These are phyloP conservation scores for Ilex aquifolium DNA, from an alignment of 257 asterid genomes.

Conservation along the genomic window DNA sequence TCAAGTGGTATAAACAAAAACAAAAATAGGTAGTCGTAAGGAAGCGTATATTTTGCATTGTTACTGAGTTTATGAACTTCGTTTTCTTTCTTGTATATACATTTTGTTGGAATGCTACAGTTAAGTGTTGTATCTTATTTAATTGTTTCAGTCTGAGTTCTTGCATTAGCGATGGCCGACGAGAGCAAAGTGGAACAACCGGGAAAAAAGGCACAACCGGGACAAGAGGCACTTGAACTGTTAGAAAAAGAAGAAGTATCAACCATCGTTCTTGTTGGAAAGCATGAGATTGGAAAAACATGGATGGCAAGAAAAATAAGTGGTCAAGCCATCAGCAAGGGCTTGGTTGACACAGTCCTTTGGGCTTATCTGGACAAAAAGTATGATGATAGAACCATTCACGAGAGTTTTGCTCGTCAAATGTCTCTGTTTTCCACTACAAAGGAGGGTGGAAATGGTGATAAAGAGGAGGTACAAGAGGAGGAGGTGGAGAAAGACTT, in stretches of 20 bases:
- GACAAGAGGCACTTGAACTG: too few relatives aligned
- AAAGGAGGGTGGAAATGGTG: not conserved
- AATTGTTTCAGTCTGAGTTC: too few relatives aligned
- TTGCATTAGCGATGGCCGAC: too few relatives aligned
- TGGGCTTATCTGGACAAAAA: not conserved
- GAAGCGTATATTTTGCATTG: too few relatives aligned
- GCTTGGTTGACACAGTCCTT: constrained; percentile 5
- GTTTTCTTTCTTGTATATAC: too few relatives aligned
- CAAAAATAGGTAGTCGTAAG: too few relatives aligned
- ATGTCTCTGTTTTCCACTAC: not conserved
- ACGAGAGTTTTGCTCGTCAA: not conserved
- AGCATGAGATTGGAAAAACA: constrained; percentile 35
- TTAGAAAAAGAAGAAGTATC: not conserved
- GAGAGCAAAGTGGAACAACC: too few relatives aligned
- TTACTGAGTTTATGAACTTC: too few relatives aligned
- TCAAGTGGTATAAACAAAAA: too few relatives aligned
- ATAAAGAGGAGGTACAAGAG: not conserved
- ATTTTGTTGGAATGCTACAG: too few relatives aligned
- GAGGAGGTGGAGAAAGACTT: not conserved
- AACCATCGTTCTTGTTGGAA: constrained; percentile 17
- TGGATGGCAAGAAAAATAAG: constrained; percentile 33
- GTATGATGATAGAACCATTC: not conserved
- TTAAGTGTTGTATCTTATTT: too few relatives aligned
- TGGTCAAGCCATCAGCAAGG: constrained; percentile 10
- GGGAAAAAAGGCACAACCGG: too few relatives aligned